Evolutionary conservation across 1,139 yeast genomes (phyloP).

Genomic region (Kazachstania sp.): DNA sequence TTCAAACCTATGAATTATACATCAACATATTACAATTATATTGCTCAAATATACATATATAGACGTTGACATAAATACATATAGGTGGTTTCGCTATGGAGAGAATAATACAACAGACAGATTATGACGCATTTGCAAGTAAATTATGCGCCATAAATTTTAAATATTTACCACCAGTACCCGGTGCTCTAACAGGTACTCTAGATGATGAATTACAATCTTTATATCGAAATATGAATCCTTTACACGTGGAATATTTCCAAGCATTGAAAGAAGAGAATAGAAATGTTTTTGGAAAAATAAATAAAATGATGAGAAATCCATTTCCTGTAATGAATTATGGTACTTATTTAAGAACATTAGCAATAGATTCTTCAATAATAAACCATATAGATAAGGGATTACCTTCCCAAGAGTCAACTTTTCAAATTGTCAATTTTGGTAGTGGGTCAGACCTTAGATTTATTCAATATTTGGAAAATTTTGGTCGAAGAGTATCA

Average conservation of each 20-base stretch:
- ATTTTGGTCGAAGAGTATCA: conserved; percentile 27
- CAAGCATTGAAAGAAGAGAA: conserved; percentile 14
- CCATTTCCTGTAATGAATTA: conserved; percentile 75
- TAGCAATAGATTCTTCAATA: conserved; percentile 49
- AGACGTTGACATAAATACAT: too few relatives aligned
- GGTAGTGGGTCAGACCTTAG: conserved; percentile 98
- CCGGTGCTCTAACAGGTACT: background rate
- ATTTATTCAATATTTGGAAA: conserved; percentile 20
- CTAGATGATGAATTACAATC: conserved; percentile 31
- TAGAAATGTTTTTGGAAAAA: conserved; percentile 21
- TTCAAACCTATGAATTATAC: too few relatives aligned
- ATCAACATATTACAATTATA: background rate
- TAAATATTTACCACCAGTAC: conserved; percentile 49
- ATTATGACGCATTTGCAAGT: conserved; percentile 76
- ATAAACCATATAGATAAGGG: conserved; percentile 37
- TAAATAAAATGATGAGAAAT: conserved; percentile 26
- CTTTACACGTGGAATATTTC: conserved; percentile 19
- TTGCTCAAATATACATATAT: too few relatives aligned
- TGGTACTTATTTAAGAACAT: conserved; percentile 75
- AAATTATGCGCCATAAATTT: conserved; percentile 49
- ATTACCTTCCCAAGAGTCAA: background rate
- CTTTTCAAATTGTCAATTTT: conserved; percentile 62
- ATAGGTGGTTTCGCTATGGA: too few relatives aligned
- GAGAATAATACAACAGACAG: conserved; percentile 42
- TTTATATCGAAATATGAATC: conserved; percentile 18